A percentile compares a stretch with the other conserved stretches of the same genome.
These are phyloP conservation scores for Litchi chinensis DNA, from an alignment of 345 rosid genomes.

Conservation along the genomic window DNA sequence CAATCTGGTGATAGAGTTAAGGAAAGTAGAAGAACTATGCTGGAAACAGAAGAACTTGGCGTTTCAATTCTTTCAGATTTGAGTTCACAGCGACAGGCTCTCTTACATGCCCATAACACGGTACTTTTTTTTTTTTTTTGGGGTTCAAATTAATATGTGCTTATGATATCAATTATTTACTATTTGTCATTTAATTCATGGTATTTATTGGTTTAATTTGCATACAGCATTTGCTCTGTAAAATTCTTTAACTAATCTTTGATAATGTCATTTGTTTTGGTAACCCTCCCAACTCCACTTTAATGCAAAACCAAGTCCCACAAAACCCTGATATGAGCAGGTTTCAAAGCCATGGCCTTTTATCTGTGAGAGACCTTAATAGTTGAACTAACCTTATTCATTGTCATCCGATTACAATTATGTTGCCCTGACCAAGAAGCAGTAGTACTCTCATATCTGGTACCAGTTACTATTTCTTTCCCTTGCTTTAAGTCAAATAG, in stretches of 20 bases:
- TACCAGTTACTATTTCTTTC: neutral
- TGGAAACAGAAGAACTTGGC: slow-evolving; percentile 97
- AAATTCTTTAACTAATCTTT: neutral
- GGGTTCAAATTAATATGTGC: neutral
- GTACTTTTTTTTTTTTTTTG: slow-evolving; percentile 32
- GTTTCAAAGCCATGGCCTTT: neutral
- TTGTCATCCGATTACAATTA: neutral
- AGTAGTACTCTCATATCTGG: neutral
- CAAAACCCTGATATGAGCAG: neutral
- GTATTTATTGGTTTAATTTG: neutral
- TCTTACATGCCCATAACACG: slow-evolving; percentile 69
- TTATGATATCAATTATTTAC: neutral
- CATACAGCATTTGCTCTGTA: neutral
- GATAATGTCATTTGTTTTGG: neutral
- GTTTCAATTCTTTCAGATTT: slow-evolving; percentile 96
- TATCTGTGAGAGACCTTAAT: neutral
- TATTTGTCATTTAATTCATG: neutral
- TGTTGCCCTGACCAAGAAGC: neutral
- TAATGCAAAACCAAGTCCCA: neutral
- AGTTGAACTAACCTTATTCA: neutral
- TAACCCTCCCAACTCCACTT: neutral
- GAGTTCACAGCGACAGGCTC: slow-evolving; percentile 88
- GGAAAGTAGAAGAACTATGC: slow-evolving; percentile 90
- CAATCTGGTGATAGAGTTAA: slow-evolving; percentile 69
- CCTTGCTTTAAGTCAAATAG: neutral